Percentiles rank a stretch among this genome's conserved stretches.
phyloP scores from a whole-genome alignment of 75 land plant species.

The Pinus taeda region DNA sequence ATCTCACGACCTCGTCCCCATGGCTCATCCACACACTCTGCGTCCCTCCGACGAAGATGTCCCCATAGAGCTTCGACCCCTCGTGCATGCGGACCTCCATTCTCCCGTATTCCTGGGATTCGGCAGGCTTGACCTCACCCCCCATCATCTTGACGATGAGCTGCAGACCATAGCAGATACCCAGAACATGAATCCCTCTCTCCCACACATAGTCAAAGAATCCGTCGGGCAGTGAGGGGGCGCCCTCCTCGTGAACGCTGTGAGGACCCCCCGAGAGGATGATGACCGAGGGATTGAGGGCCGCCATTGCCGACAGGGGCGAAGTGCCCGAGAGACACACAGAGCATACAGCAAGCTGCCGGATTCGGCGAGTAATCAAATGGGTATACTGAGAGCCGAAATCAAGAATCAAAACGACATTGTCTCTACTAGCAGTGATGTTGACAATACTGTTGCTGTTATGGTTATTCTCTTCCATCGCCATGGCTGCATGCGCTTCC shows the following conservation, averaged over 20 bases:
- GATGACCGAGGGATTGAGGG: slow-evolving; percentile 57
- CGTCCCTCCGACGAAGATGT: slow-evolving; percentile 22
- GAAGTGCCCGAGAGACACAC: slow-evolving; percentile 80
- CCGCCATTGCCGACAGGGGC: slow-evolving; percentile 40
- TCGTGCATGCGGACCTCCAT: slow-evolving; percentile 65
- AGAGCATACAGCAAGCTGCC: slow-evolving; percentile 66
- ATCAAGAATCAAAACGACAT: slow-evolving; percentile 74
- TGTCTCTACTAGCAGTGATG: too few species aligned
- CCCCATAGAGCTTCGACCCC: slow-evolving; percentile 18
- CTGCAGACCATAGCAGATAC: slow-evolving; percentile 92
- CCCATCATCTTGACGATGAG: too few species aligned
- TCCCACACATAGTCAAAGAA: slow-evolving; percentile 44
- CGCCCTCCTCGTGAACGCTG: slow-evolving; percentile 20
- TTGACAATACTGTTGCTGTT: too few species aligned
- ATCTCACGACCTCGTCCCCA: slow-evolving; percentile 78
- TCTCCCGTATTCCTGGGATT: slow-evolving; percentile 87
- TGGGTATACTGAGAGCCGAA: slow-evolving; percentile 98
- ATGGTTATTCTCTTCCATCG: too few species aligned
- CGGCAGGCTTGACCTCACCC: slow-evolving; percentile 36
- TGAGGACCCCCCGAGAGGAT: slow-evolving; percentile 96
- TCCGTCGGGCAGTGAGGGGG: slow-evolving; percentile 74
- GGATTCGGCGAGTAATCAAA: slow-evolving; percentile 90
- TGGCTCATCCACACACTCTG: slow-evolving; percentile 99
- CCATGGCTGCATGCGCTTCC: too few species aligned
- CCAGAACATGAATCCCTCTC: slow-evolving; percentile 48